These are phyloP conservation scores for Skeletonema potamos DNA, from an alignment of 108 stramenopile genomes.

Conservation along the genomic window DNA sequence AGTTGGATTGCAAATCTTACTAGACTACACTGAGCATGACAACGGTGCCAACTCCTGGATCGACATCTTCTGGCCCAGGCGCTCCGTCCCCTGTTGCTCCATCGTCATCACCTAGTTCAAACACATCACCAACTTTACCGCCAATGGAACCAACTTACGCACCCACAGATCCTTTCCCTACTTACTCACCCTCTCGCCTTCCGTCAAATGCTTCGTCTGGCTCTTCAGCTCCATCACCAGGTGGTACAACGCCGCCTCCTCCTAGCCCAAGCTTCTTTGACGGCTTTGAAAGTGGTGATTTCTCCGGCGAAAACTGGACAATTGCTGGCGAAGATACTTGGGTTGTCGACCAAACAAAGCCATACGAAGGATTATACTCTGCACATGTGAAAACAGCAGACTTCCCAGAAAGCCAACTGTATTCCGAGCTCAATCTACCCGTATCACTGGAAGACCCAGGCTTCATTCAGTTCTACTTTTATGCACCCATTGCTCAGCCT, in stretches of 20 bases:
- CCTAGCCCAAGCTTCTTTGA: constrained; percentile 20
- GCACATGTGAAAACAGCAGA: constrained; percentile 39
- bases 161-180: not conserved
- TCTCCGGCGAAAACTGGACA: constrained; percentile 25
- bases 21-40: not conserved
- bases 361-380: constrained; percentile 36
- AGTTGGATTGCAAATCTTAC: not conserved
- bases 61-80: not conserved
- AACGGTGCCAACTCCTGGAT: not conserved
- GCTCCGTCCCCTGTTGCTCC: constrained; percentile 5
- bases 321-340: constrained; percentile 25
- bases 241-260: not conserved
- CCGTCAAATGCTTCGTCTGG: not conserved
- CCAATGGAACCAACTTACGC: not conserved
- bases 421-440: constrained; percentile 27
- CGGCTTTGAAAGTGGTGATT: constrained; percentile 48
- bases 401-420: constrained; percentile 26
- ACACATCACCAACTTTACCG: no score
- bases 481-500: constrained; percentile 42
- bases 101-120: not conserved
- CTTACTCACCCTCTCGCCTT: not conserved
- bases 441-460: constrained; percentile 11
- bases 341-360: constrained; percentile 30
- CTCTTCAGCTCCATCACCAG: constrained; percentile 1
- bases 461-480: constrained; percentile 42